Evolutionary conservation across 257 asterid genomes (phyloP), one percentile per base, ranked within the genome.

Genomic region (Misopates orontium): DNA sequence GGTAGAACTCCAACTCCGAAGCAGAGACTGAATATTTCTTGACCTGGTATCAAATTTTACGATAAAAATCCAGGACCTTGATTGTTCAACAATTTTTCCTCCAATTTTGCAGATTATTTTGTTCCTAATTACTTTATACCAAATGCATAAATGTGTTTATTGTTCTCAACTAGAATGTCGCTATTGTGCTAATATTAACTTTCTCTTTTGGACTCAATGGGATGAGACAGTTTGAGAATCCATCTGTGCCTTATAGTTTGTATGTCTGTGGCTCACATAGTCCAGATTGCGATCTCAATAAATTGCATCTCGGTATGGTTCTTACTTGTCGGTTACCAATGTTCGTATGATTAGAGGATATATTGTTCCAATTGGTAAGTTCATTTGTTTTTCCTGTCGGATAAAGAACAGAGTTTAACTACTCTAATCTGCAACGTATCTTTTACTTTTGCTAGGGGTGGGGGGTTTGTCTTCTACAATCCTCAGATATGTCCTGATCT

Each of bases 301-400:
- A 18, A 42, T 11, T 55, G 60, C 51, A 21, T 28, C 62, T 25
- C 3, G 25, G 44, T 44, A 16, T 55, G 25, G 68, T 25, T 54
- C 70, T 47, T 48, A 66, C 53, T 20, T 60, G 21, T 50, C 18
- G 23, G 62, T 39, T 56, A 15, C 52, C 44, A 28, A 5, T 31
- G 36, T 39, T 31, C 52, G 10, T 31, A 59, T 57, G 19, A 64
- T 63, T 20, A 40, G 40, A 54, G 60, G 40, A 36, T 36, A 36
- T 3, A 36, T 10, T 36, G 11, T 36, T 36, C 10, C 11, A 36
- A 36, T 3, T 36, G 42, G 1, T 8, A 9, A 1, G 50, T 21
- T 8, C 14, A 5, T 47, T 32, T 8, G 14, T 50, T n/a, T 4
- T 44, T 48, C 52, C 54, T 21, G 48, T 70, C 24, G 42, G 10